Base-by-base conservation (phyloP, 768 basidiomycete genomes). In the Filobasidium floriforme region DNA sequence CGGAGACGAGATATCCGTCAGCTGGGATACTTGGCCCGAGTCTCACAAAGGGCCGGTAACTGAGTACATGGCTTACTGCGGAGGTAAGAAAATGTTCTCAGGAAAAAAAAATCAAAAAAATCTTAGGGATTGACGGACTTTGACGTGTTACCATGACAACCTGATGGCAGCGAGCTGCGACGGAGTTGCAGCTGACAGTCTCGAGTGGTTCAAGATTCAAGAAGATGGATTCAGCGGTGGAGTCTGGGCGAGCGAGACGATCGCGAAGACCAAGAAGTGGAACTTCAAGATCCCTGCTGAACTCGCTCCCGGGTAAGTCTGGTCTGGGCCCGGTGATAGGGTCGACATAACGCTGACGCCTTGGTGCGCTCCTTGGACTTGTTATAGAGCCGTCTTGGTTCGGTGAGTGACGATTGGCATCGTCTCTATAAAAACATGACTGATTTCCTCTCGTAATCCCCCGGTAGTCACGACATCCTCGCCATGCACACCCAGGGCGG, bases 191-290 rank as follows among this genome's bases (percentile, higher is more conserved):
- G 68, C 65, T 18, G 61, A 60, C 40, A 41, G 41, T 14, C 61
- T 69, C 37, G 29, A 63, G 28, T 69, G 68, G 68, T 69, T 69
- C 65, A 69, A 69, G 65, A 69, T 69, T 28, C 18, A 26, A 2
- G 65, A 69, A 62, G 68, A 46, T 37, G 26, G 41, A 41, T 54
- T 69, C 46, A 61, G 66, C 15, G 49, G 61, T 32, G 46, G 65
- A 26, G 26, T 24, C 14, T 69, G 65, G 68, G 59, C 68, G 28
- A 37, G 54, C 10, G 65, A 66, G 43, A 61, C 40, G 11, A 60
- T 63, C 24, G 65, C 51, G 41, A 49, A 61, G 1, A 69, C 28
- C 29, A 32, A 49, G 29, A 54, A 41, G 18, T 63, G 61, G 61
- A 60, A 60, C 9, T 69, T 66, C 65, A 66, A 40, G 28, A 63